Percentiles rank a stretch among this genome's conserved stretches.
phyloP scores from a whole-genome alignment of 768 basidiomycete species.

The Trametes villosa region DNA sequence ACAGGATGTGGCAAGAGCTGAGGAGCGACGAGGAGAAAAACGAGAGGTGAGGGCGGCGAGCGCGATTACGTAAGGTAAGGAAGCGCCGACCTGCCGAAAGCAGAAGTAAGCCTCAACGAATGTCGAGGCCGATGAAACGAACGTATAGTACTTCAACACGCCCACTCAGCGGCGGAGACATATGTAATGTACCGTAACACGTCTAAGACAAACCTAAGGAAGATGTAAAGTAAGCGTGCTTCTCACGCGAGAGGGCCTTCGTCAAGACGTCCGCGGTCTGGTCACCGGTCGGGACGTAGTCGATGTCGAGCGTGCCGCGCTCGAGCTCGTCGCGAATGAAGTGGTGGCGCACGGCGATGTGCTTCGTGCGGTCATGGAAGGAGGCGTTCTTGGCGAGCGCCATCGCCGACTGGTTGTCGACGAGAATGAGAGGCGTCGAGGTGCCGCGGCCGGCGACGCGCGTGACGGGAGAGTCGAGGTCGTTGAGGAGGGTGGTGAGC shows the following conservation, averaged over 20 bases:
- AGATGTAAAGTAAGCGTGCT: background rate
- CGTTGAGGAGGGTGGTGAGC: constrained; percentile 22
- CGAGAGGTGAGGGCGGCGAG: background rate
- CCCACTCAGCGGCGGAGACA: background rate
- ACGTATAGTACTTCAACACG: background rate
- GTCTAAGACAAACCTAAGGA: background rate
- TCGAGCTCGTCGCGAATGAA: constrained; percentile 40
- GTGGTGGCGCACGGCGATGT: constrained; percentile 37
- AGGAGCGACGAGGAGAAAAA: background rate
- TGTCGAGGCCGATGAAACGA: too few relatives aligned
- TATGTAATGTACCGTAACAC: background rate
- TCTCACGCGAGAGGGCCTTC: constrained; percentile 32
- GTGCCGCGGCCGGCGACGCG: background rate
- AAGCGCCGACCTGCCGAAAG: too few relatives aligned
- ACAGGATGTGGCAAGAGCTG: background rate
- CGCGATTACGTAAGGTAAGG: too few relatives aligned
- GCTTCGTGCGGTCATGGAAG: constrained; percentile 29
- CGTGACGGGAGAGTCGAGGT: background rate
- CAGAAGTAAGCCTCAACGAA: too few relatives aligned
- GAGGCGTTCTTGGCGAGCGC: constrained; percentile 8
- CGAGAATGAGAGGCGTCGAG: constrained; percentile 1
- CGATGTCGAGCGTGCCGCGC: constrained; percentile 27
- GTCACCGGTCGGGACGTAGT: constrained; percentile 37
- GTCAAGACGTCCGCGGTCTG: constrained; percentile 48
- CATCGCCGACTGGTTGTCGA: constrained; percentile 18